Conservation (phyloP, 257 asterid species). For the Solanum pimpinellifolium region DNA sequence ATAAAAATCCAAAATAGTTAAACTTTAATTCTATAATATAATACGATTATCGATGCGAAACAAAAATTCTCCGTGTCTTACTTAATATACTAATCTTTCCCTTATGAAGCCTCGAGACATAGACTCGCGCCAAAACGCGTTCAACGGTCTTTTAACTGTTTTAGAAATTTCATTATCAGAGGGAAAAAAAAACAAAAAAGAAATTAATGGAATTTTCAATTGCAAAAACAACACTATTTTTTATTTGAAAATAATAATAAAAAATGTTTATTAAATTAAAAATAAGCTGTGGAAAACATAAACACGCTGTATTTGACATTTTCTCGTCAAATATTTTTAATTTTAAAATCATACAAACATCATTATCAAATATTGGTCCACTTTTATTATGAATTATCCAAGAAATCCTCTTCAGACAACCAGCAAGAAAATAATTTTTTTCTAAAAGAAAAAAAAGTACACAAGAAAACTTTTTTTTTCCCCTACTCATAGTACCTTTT, state of each 20-base stretch:
- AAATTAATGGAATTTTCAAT: not conserved
- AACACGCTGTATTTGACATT: not conserved
- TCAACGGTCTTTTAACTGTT: not conserved
- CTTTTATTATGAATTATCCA: not conserved
- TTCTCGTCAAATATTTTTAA: not conserved
- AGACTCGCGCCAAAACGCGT: not conserved
- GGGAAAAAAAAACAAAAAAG: not conserved
- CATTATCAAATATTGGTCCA: not conserved
- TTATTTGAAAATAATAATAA: not conserved
- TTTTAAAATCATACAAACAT: not conserved
- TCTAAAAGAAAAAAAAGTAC: not conserved
- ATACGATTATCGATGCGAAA: rapidly evolving
- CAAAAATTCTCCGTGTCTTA: not conserved
- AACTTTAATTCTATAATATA: not conserved
- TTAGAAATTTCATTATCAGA: not conserved
- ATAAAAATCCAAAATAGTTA: no score
- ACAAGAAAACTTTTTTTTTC: no score
- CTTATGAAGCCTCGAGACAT: not conserved
- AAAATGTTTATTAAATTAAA: not conserved
- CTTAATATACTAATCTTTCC: not conserved
- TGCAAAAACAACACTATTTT: not conserved
- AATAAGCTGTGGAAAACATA: not conserved
- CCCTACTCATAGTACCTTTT: not conserved
- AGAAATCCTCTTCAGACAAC: not conserved
- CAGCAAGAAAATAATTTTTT: not conserved